Evolutionary conservation across 177 flowering plant genomes (phyloP).

Genomic region (Telopea speciosissima): DNA sequence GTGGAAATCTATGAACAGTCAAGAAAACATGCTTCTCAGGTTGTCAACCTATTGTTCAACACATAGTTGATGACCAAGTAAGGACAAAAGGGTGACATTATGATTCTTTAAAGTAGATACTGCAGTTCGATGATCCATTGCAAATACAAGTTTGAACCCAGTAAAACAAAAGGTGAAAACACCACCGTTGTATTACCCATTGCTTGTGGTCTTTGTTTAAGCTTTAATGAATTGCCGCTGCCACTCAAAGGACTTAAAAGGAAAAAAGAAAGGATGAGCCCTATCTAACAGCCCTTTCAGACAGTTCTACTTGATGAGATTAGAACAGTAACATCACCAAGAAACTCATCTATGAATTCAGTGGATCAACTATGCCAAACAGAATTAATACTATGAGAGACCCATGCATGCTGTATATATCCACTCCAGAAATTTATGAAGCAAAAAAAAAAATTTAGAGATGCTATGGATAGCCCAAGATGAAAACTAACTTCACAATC

Average conservation of each 20-base stretch:
- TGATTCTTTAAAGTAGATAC: neutral
- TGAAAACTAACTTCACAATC: no score
- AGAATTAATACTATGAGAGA: no score
- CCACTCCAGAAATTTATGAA: no score
- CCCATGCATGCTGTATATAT: no score
- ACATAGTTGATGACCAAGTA: neutral
- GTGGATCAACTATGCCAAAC: no score
- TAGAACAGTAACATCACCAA: no score
- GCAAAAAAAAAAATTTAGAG: no score
- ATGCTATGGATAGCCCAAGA: no score
- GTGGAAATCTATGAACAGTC: neutral
- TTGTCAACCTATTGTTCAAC: neutral
- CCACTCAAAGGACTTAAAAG: neutral
- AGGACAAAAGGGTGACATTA: neutral
- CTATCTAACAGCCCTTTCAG: neutral
- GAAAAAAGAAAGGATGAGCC: neutral
- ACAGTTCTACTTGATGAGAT: no score
- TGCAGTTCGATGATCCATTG: no score
- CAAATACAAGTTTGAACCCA: neutral
- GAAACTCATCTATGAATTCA: no score
- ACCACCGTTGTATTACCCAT: neutral
- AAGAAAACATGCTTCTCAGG: neutral
- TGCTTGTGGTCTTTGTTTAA: neutral
- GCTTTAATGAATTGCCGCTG: no score
- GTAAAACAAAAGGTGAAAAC: neutral